Evolutionary conservation across 306 rosid species (phyloP), one percentile per base, ranked within the genome.

Genomic region (Hippophae gyantsensis): DNA sequence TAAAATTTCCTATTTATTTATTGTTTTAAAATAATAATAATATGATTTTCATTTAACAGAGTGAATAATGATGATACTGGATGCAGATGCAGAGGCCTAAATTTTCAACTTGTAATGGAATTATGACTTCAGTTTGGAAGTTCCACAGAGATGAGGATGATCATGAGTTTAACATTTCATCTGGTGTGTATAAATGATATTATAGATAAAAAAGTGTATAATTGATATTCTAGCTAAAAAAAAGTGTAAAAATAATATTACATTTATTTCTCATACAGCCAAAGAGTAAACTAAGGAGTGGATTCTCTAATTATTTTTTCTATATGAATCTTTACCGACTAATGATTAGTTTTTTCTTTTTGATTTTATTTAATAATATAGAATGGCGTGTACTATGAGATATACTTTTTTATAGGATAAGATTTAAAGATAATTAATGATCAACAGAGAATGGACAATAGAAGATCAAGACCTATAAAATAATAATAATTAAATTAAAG

Each of bases 51-150:
- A 46, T 1, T 12, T 0, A 8, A 14, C 7, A 42, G 48, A 5
- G 8, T 1, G 12, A 3, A 9, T 7, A 8, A 6, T 38, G 7
- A 2, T 13, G 9, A 13, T 48, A 38, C 57, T 50, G 44, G 13
- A 13, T 62, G 60, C 72, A 68, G 78, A 48, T 43, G 27, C 73
- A 65, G 40, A 54, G 59, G 13, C 26, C 75, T 7, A 72, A 68
- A 12, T 52, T 62, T 48, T 72, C 67, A 27, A 51, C 72, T 14
- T 68, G 75, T 7, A 23, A 48, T 57, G 75, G 75, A 42, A 69
- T 77, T 44, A 64, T 77, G 78, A 75, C 70, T 57, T 73, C 82
- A 4, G 82, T 78, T 38, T 69, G 76, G 78, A 78, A 78, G 66
- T 73, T 73, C 25, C 79, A 78, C 60, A 69, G 65, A 54, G 67